Percentiles rank a stretch among this genome's conserved stretches.
These are phyloP conservation scores for Scedosporium minutisporum DNA, from an alignment of 2,329 filamentous ascomycete species.

Conservation along the genomic window DNA sequence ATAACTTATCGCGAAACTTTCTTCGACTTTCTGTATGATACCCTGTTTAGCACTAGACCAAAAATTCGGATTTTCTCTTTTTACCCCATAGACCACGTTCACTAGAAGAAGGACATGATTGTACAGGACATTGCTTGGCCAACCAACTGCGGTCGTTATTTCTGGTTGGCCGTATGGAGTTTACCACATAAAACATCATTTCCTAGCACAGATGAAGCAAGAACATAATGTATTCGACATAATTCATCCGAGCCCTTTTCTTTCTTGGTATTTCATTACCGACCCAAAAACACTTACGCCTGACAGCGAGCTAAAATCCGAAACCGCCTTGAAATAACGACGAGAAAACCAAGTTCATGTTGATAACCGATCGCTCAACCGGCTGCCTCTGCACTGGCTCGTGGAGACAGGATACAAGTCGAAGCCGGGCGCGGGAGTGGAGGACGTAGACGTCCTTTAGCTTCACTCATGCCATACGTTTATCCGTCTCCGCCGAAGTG, in stretches of 20 bases:
- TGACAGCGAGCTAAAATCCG: neutral
- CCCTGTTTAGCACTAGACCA: slow-evolving; percentile 1
- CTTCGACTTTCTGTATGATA: neutral
- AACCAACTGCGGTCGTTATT: neutral
- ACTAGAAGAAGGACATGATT: too few species aligned
- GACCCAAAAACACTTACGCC: neutral
- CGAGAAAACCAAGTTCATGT: neutral
- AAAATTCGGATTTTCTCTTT: neutral
- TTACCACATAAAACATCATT: too few species aligned
- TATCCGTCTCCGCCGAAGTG: slow-evolving; percentile 43
- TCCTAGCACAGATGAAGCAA: neutral
- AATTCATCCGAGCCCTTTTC: neutral
- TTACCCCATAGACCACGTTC: too few species aligned
- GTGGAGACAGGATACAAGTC: neutral
- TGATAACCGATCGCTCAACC: neutral
- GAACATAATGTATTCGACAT: neutral
- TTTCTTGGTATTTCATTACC: neutral
- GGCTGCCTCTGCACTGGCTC: neutral
- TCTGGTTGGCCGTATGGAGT: neutral
- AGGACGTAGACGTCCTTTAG: neutral
- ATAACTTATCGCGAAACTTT: neutral
- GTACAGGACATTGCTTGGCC: neutral
- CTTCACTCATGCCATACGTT: slow-evolving; percentile 29
- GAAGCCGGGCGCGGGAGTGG: neutral
- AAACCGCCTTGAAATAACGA: neutral